Evolutionary conservation across 2,329 filamentous ascomycete species (phyloP).

Genomic region (Verticillium longisporum): DNA sequence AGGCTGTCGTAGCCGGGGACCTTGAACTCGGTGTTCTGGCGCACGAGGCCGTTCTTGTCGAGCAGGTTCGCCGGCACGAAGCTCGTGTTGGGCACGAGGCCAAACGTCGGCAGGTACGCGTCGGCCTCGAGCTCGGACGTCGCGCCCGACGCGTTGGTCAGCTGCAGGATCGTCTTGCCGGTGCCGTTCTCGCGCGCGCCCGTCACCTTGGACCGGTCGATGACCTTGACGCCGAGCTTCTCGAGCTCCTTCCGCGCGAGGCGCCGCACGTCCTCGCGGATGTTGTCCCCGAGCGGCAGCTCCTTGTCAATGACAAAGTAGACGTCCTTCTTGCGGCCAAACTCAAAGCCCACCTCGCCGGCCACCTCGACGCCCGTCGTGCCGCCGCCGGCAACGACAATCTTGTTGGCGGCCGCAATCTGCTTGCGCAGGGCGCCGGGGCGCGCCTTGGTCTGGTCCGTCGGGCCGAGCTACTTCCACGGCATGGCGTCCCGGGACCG

Average conservation of each 20-base stretch:
- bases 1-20: conserved; percentile 28
- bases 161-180: conserved; percentile 19
- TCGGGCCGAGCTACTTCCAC: conserved; percentile 39
- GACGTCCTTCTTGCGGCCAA: conserved; percentile 38
- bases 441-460: conserved; percentile 31
- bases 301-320: conserved; percentile 31
- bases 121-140: conserved; percentile 31
- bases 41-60: conserved; percentile 24
- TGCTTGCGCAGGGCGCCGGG: conserved; percentile 27
- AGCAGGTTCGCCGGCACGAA: conserved; percentile 32
- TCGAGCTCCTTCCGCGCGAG: conserved; percentile 29
- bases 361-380: conserved; percentile 42
- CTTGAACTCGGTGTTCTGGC: conserved; percentile 29
- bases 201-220: conserved; percentile 31
- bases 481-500: conserved; percentile 35
- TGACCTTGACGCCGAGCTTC: conserved; percentile 34
- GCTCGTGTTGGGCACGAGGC: conserved; percentile 34
- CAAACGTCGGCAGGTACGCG: conserved; percentile 40
- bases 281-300: conserved; percentile 28
- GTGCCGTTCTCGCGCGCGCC: conserved; percentile 15
- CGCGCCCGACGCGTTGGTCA: conserved; percentile 24
- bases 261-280: conserved; percentile 30
- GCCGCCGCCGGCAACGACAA: conserved; percentile 46
- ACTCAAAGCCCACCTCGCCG: conserved; percentile 44
- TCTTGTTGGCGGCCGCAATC: conserved; percentile 34